Evolutionary conservation across 352 stramenopile genomes (phyloP), one percentile per base, ranked within the genome.

Genomic region (Aphanomyces invadans): DNA sequence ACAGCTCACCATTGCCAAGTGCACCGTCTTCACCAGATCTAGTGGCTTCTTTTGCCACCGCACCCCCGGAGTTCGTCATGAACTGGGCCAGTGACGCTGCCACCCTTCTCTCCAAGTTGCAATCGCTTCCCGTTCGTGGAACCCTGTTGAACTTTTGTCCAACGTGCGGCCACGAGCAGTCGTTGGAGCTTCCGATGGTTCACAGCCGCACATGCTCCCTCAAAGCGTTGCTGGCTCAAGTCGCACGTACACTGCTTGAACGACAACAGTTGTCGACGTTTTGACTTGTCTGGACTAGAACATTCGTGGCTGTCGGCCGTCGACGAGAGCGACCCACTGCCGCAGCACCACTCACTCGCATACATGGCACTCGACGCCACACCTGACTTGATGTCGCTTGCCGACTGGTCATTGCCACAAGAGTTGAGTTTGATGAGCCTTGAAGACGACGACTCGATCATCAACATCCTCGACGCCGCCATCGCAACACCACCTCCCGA

Each of bases 241-340:
- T 52, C 12, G 12, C 44, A 25, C 12, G 44, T 52, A 52, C 44
- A 25, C 5, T 72, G 71, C 56, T 83, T 74, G 4, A 69, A 70
- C 9, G 87, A 57, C 55, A 90, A 90, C 15, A 15, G 15, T 7
- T 42, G 15, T 42, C 36, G 36, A 42, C 36, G 36, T 7, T 42
- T 42, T 42, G 36, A 15, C 36, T 42, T 42, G 15, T 42, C 36
- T 42, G 15, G 7, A 42, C 15, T 42, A 42, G 36, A 42, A 15
- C 36, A 42, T 15, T 42, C 36, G 15, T 42, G 36, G 36, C 36
- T 15, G 7, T 42, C 36, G 36, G 15, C 15, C 7, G 36, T 42
- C 7, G 36, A 42, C 36, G 36, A 42, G 15, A 42, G 36, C 36
- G 36, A 42, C 36, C 7, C 7, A 7, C 15, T 42, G 36, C 7